A percentile compares a stretch with the other conserved stretches of the same genome.
Evolutionary conservation across 139 green algal genomes (phyloP).

Genomic region (Volvox reticuliferus): DNA sequence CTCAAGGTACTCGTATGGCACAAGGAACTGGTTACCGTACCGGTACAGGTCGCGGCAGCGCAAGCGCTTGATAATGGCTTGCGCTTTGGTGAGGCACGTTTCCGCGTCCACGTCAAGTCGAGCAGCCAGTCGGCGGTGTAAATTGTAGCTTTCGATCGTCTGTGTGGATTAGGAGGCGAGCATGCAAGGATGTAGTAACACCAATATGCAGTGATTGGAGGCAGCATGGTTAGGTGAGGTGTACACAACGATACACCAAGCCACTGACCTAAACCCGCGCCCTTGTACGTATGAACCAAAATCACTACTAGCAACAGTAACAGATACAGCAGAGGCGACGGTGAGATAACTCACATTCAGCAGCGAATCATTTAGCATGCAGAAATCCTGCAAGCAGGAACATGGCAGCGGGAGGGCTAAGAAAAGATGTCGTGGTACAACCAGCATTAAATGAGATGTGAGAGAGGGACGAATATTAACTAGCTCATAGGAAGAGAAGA

Average conservation of each 20-base stretch:
- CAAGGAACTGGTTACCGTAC: conserved; percentile 66
- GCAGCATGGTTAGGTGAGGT: too few relatives aligned
- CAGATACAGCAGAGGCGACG: too few relatives aligned
- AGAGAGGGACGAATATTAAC: too few relatives aligned
- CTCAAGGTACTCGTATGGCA: conserved; percentile 53
- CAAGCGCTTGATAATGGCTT: conserved; percentile 74
- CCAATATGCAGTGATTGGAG: too few relatives aligned
- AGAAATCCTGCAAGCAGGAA: conserved; percentile 13
- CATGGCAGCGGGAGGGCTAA: background rate
- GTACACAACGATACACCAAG: too few relatives aligned
- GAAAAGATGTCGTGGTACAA: too few relatives aligned
- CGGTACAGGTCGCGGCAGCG: conserved; percentile 80
- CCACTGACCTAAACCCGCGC: too few relatives aligned
- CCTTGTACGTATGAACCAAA: too few relatives aligned
- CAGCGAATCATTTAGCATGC: conserved; percentile 19
- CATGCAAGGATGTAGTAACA: too few relatives aligned
- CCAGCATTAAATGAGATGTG: too few relatives aligned
- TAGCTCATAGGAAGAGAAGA: too few relatives aligned
- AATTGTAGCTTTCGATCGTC: conserved; percentile 19
- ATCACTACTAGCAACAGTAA: too few relatives aligned
- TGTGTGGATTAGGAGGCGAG: background rate
- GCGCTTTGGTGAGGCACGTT: conserved; percentile 48
- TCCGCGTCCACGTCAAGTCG: conserved; percentile 45
- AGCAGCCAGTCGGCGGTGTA: background rate
- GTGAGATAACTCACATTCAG: background rate